phyloP scores from a whole-genome alignment of 2,329 filamentous ascomycete genomes.

The Fusarium newnesense region DNA sequence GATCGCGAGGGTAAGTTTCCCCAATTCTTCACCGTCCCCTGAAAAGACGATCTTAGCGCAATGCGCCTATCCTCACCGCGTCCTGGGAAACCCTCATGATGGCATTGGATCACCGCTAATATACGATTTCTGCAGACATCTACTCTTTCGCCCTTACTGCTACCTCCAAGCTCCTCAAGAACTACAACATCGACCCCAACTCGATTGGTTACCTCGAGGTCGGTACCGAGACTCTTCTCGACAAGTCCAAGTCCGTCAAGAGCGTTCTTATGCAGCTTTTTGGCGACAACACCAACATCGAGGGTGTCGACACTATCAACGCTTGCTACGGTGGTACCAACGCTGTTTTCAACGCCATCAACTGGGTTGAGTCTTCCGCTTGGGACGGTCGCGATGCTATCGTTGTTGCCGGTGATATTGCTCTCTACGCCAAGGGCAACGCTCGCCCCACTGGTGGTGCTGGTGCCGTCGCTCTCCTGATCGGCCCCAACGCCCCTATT shows the following conservation, averaged over 20 bases:
- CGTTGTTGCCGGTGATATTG: constrained; percentile 84
- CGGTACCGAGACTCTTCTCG: constrained; percentile 84
- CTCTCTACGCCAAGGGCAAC: constrained; percentile 84
- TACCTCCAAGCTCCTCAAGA: constrained; percentile 79
- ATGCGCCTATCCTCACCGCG: constrained; percentile 15
- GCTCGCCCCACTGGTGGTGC: constrained; percentile 85
- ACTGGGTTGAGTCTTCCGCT: constrained; percentile 87
- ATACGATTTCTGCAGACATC: constrained; percentile 69
- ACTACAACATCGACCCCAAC: constrained; percentile 84
- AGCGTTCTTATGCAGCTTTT: constrained; percentile 89
- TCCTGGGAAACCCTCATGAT: neutral
- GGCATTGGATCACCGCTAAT: constrained; percentile 28
- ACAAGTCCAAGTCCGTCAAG: constrained; percentile 94
- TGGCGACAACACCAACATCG: constrained; percentile 83
- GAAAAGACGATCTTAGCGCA: constrained; percentile 13
- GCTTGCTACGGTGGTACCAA: constrained; percentile 90
- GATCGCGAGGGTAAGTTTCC: constrained; percentile 77
- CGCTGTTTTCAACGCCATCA: constrained; percentile 82
- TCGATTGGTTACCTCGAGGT: constrained; percentile 85
- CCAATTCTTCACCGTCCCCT: constrained; percentile 23
- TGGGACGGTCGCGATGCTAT: constrained; percentile 88
- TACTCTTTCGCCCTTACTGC: constrained; percentile 87
- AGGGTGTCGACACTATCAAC: constrained; percentile 85
- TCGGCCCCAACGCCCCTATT: constrained; percentile 81
- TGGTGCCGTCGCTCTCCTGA: constrained; percentile 80